Conservation (phyloP, 225 moss, liverwort and hornwort genomes). For the Anthoceros angustus region DNA sequence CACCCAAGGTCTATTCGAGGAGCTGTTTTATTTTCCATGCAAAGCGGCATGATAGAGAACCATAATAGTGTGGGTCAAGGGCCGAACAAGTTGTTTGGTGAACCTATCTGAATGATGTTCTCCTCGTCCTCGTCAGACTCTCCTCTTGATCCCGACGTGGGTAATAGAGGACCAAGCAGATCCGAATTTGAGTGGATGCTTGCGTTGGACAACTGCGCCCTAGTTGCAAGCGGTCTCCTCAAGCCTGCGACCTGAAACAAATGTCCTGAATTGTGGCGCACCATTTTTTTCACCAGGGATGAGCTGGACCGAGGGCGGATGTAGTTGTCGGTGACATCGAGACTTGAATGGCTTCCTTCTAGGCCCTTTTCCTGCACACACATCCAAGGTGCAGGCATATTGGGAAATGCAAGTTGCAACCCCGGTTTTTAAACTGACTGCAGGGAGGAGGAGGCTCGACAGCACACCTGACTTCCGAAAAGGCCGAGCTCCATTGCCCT, state of each 20-base stretch:
- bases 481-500: neutral
- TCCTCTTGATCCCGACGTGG: constrained; percentile 15
- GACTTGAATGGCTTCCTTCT: constrained; percentile 5
- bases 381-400: neutral
- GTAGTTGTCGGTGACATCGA: constrained; percentile 28
- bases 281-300: constrained; percentile 13
- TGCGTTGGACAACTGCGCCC: too few relatives aligned
- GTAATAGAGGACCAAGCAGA: constrained; percentile 8
- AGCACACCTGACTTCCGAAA: neutral
- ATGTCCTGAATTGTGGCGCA: constrained; percentile 14
- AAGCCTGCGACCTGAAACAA: neutral
- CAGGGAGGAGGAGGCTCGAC: too few relatives aligned
- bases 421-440: too few relatives aligned
- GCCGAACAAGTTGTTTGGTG: constrained; percentile 53
- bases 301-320: neutral
- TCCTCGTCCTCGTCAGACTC: constrained; percentile 72
- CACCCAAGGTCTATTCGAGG: too few relatives aligned
- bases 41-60: too few relatives aligned
- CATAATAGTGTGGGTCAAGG: neutral
- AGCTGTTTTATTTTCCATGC: too few relatives aligned
- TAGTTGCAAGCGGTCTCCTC: too few relatives aligned
- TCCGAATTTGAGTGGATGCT: too few relatives aligned
- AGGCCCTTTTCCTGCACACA: neutral
- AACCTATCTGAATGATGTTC: constrained; percentile 62
- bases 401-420: constrained; percentile 4